Evolutionary conservation across 306 rosid genomes (phyloP).

Genomic region (Vigna nakashimae): DNA sequence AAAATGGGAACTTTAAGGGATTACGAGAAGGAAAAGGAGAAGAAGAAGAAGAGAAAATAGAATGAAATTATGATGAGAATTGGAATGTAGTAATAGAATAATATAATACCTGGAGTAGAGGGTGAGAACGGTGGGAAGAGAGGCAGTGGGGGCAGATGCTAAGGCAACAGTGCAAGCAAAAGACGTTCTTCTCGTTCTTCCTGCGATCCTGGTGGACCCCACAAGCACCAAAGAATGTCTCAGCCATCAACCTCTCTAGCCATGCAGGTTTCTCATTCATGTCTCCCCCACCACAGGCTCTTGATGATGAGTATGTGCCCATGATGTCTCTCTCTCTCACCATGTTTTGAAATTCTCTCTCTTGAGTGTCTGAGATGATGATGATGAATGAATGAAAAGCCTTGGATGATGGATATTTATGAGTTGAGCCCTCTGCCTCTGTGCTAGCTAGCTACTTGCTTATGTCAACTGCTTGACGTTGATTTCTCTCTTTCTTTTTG

Average conservation of each 20-base stretch:
- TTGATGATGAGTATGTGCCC: constrained; percentile 38
- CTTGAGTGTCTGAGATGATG: background rate
- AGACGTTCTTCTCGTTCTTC: constrained; percentile 98
- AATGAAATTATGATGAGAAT: background rate
- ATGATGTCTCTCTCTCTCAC: constrained; percentile 54
- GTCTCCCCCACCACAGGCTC: constrained; percentile 40
- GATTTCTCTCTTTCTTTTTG: background rate
- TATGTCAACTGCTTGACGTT: constrained; percentile 31
- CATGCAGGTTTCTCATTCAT: constrained; percentile 83
- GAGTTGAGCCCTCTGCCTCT: background rate
- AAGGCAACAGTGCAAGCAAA: constrained; percentile 89
- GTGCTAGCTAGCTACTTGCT: constrained; percentile 18
- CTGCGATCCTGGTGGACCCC: constrained; percentile 80
- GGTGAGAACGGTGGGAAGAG: constrained; percentile 76
- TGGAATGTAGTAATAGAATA: background rate
- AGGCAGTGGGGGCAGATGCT: constrained; percentile 96
- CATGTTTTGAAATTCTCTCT: background rate
- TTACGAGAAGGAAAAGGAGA: background rate
- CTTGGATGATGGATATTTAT: constrained; percentile 26
- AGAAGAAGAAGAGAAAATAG: background rate
- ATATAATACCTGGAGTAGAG: constrained; percentile 85
- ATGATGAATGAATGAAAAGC: background rate
- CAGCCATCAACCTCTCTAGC: constrained; percentile 77
- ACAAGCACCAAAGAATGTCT: constrained; percentile 93
- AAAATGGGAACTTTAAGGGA: background rate